Conservation (phyloP, 2,329 filamentous ascomycete species). For the Xylariaceae sp. region DNA sequence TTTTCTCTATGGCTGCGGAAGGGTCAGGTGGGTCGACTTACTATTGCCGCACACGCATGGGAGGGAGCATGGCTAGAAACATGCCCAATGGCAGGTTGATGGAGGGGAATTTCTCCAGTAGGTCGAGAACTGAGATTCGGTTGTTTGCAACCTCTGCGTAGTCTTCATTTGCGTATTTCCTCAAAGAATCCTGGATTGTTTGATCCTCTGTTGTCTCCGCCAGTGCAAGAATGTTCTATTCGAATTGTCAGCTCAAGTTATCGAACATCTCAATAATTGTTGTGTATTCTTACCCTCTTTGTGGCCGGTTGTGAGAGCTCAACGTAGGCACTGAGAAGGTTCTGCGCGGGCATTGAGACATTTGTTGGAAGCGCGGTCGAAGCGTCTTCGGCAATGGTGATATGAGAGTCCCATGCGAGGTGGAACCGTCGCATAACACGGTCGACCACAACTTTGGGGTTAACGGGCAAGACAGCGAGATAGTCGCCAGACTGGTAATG, state of each 20-base stretch:
- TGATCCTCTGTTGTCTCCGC: constrained; percentile 26
- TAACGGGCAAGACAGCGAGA: constrained; percentile 68
- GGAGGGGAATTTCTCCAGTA: constrained; percentile 60
- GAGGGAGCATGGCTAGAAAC: constrained; percentile 69
- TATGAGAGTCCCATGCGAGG: constrained; percentile 64
- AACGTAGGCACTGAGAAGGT: constrained; percentile 66
- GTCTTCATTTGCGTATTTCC: constrained; percentile 41
- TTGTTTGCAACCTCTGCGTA: constrained; percentile 50
- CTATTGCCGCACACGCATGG: constrained; percentile 76
- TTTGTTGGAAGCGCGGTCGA: constrained; percentile 53
- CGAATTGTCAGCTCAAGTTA: constrained; percentile 9
- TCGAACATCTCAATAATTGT: not conserved
- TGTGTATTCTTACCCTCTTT: constrained; percentile 47
- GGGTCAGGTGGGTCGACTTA: constrained; percentile 47
- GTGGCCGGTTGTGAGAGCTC: constrained; percentile 71
- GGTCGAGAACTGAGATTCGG: constrained; percentile 61
- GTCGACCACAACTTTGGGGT: constrained; percentile 57
- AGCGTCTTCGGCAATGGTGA: constrained; percentile 54
- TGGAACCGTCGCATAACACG: constrained; percentile 63
- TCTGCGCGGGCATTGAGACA: constrained; percentile 55
- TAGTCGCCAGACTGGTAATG: constrained; percentile 73
- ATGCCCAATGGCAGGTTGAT: constrained; percentile 59
- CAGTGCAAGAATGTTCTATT: constrained; percentile 37
- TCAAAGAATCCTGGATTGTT: constrained; percentile 37
- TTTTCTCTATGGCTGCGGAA: constrained; percentile 15